Evolutionary conservation across 2,329 filamentous ascomycete species (phyloP).

Genomic region (Knoxdaviesia capensis): DNA sequence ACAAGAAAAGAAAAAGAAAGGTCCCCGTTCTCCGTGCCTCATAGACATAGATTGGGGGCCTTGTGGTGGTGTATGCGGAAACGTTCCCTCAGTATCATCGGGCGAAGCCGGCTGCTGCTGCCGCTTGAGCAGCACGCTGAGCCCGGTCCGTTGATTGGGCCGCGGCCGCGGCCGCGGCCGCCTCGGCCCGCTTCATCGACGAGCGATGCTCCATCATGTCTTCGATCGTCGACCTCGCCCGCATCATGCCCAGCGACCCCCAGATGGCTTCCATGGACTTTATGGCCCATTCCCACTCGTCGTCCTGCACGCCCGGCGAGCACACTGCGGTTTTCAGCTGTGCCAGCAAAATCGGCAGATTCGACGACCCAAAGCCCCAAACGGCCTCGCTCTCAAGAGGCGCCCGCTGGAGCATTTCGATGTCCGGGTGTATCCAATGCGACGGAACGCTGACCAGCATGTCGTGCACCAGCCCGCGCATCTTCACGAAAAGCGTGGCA

Average conservation of each 20-base stretch:
- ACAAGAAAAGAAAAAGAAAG: no score
- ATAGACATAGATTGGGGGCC: no score
- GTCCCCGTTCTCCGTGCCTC: no score
- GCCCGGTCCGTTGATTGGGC: no score
- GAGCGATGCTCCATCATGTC: conserved; percentile 13
- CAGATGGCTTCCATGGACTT: conserved; percentile 26
- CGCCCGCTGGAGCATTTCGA: conserved; percentile 10
- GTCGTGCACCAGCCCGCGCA: conserved; percentile 20
- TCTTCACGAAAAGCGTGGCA: conserved; percentile 11
- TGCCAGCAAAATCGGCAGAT: conserved; percentile 25
- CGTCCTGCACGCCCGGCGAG: conserved; percentile 21
- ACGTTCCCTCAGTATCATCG: no score
- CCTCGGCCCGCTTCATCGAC: no score
- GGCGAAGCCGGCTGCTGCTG: no score
- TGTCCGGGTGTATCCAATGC: conserved; percentile 29
- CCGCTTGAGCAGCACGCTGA: no score
- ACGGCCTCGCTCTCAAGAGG: conserved; percentile 16
- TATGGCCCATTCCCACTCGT: conserved; percentile 23
- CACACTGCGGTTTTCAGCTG: conserved; percentile 26
- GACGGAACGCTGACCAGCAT: conserved; percentile 24
- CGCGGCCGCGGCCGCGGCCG: no score
- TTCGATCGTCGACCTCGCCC: conserved; percentile 20
- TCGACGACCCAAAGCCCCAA: conserved; percentile 24
- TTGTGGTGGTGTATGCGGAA: no score
- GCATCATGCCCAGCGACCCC: conserved; percentile 29